Percentiles rank a stretch among this genome's conserved stretches.
phyloP scores from a whole-genome alignment of 371 early-diverging fungal genomes.

The Fennellomyces sp. region DNA sequence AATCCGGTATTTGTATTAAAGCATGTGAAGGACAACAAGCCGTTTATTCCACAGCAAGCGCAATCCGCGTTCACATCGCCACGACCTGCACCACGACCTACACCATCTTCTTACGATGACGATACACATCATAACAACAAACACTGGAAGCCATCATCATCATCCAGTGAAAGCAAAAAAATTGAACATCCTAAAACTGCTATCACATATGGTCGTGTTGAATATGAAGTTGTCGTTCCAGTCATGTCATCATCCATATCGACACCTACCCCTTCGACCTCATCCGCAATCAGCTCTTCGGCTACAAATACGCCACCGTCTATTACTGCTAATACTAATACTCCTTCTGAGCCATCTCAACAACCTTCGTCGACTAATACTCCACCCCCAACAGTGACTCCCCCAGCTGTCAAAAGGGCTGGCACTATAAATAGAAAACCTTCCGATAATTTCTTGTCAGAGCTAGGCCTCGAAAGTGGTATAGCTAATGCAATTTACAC shows the following conservation, averaged over 20 bases:
- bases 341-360: not conserved
- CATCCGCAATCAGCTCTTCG: not conserved
- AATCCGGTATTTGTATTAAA: conserved; percentile 81
- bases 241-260: conserved; percentile 47
- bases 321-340: conserved; percentile 1
- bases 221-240: conserved; percentile 45
- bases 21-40: conserved; percentile 69
- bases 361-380: conserved; percentile 9
- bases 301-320: not conserved
- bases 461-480: conserved; percentile 48
- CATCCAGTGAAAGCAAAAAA: not conserved
- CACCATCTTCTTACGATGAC: conserved; percentile 8
- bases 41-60: conserved; percentile 28
- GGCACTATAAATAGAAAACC: conserved; percentile 24
- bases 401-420: conserved; percentile 14
- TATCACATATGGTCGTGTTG: conserved; percentile 43
- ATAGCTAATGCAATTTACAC: conserved; percentile 53
- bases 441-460: conserved; percentile 36
- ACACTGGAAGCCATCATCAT: not conserved
- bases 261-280: conserved; percentile 32
- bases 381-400: not conserved
- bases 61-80: conserved; percentile 24
- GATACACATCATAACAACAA: not conserved
- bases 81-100: conserved; percentile 25
- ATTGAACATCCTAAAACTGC: conserved; percentile 21